Conservation (phyloP, 2,329 filamentous ascomycete genomes). For the Chaetomiaceae sp. region DNA sequence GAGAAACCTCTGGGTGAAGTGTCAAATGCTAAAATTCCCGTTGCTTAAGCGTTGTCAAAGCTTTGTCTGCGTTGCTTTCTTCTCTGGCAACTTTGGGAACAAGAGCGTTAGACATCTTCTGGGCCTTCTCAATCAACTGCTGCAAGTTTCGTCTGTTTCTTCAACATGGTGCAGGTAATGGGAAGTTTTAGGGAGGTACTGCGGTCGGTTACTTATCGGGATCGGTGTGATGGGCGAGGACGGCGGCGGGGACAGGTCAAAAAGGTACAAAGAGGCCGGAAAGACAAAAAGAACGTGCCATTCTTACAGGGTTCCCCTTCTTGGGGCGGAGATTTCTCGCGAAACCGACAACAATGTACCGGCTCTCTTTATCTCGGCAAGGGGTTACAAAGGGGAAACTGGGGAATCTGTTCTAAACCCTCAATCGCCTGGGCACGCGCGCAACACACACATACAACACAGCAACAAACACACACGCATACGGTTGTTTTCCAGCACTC, state of each 20-base stretch:
- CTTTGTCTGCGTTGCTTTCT: slow-evolving; percentile 25
- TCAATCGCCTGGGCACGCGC: slow-evolving; percentile 6
- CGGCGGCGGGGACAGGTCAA: slow-evolving; percentile 29
- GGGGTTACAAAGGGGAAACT: slow-evolving; percentile 6
- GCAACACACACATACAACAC: slow-evolving; percentile 1
- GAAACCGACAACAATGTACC: slow-evolving; percentile 23
- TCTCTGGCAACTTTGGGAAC: slow-evolving; percentile 38
- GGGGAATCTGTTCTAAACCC: slow-evolving; percentile 11
- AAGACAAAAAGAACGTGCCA: slow-evolving; percentile 36
- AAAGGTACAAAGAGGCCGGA: slow-evolving; percentile 39
- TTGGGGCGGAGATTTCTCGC: slow-evolving; percentile 30
- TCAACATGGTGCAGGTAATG: slow-evolving; percentile 36
- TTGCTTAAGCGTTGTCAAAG: slow-evolving; percentile 3
- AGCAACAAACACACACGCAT: slow-evolving; percentile 7
- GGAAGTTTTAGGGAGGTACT: slow-evolving; percentile 39
- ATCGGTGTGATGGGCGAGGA: slow-evolving; percentile 28
- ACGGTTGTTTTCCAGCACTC: slow-evolving; percentile 17
- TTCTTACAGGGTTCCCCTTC: slow-evolving; percentile 29
- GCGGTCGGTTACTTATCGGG: slow-evolving; percentile 19
- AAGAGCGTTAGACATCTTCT: slow-evolving; percentile 42
- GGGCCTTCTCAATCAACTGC: slow-evolving; percentile 41
- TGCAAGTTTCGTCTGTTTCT: slow-evolving; percentile 39
- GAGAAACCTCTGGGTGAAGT: slow-evolving; percentile 15
- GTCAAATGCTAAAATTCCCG: slow-evolving; percentile 3
- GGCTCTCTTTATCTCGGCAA: slow-evolving; percentile 14